These are phyloP conservation scores for Entophlyctis helioformis DNA, from an alignment of 192 early-diverging fungal species.

Conservation along the genomic window DNA sequence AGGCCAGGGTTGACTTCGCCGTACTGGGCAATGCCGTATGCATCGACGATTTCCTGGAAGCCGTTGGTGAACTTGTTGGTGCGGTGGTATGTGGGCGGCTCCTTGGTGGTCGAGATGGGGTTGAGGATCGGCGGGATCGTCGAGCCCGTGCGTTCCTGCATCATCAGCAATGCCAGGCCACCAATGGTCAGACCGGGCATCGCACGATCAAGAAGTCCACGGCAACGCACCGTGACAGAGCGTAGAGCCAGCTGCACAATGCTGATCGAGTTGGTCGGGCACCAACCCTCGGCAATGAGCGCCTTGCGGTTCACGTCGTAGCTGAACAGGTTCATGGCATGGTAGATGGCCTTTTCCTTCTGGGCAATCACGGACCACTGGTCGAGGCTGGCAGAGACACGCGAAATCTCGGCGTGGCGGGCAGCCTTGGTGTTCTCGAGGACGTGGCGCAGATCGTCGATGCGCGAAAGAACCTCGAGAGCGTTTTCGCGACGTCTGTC, in stretches of 20 bases:
- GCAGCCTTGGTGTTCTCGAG: slow-evolving; percentile 77
- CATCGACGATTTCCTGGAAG: slow-evolving; percentile 95
- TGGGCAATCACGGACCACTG: slow-evolving; percentile 83
- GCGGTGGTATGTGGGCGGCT: slow-evolving; percentile 88
- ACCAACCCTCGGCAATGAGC: slow-evolving; percentile 98
- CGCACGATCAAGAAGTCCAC: no score
- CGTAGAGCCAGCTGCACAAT: slow-evolving; percentile 75
- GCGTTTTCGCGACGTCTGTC: slow-evolving; percentile 80
- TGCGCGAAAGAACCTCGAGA: slow-evolving; percentile 64
- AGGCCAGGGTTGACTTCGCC: slow-evolving; percentile 97
- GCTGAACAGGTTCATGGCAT: slow-evolving; percentile 93
- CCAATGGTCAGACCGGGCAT: neutral
- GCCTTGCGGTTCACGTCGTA: slow-evolving; percentile 88
- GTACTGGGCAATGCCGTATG: slow-evolving; percentile 93
- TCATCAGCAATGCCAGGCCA: neutral
- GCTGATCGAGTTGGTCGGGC: slow-evolving; percentile 74
- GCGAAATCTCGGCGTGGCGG: slow-evolving; percentile 69
- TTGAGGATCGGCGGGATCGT: slow-evolving; percentile 79
- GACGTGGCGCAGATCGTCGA: slow-evolving; percentile 81
- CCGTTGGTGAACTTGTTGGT: slow-evolving; percentile 95
- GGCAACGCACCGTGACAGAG: slow-evolving; percentile 63
- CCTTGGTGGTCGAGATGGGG: slow-evolving; percentile 71
- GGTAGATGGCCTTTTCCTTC: slow-evolving; percentile 97
- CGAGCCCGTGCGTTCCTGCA: slow-evolving; percentile 70
- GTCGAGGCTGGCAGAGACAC: slow-evolving; percentile 75